A percentile compares a stretch with the other conserved stretches of the same genome.
These are phyloP conservation scores for Annona cherimola DNA, from an alignment of 164 flowering plant genomes.

Conservation along the genomic window DNA sequence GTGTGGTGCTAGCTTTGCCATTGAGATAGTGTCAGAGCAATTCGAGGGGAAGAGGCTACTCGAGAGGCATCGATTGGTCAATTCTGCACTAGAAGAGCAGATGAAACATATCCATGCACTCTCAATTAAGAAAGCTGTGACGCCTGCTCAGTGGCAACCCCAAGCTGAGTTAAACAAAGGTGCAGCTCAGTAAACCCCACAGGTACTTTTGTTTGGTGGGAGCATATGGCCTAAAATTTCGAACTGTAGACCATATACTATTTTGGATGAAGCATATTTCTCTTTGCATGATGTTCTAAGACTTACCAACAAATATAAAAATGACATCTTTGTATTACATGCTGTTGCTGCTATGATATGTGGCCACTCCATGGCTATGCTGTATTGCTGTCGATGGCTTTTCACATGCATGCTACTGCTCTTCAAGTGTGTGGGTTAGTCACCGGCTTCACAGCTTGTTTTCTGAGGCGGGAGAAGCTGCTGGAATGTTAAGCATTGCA, in stretches of 20 bases:
- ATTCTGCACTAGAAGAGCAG: conserved; percentile 73
- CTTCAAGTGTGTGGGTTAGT: no score
- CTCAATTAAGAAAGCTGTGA: conserved; percentile 76
- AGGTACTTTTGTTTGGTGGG: not conserved
- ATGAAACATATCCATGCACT: conserved; percentile 97
- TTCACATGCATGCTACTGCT: no score
- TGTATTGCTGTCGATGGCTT: no score
- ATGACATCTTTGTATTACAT: not conserved
- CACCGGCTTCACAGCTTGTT: no score
- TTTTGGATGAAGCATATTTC: not conserved
- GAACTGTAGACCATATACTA: not conserved
- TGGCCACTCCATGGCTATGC: no score
- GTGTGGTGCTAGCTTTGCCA: conserved; percentile 83
- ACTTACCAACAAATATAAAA: not conserved
- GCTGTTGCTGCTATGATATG: no score
- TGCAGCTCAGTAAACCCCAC: conserved; percentile 21
- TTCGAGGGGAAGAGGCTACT: conserved; percentile 91
- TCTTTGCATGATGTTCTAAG: not conserved
- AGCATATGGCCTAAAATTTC: not conserved
- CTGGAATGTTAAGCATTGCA: no score
- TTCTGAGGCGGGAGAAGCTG: no score
- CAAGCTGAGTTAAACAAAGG: conserved; percentile 43
- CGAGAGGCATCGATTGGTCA: conserved; percentile 89
- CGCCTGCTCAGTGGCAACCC: conserved; percentile 81
- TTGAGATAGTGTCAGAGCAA: conserved; percentile 81